A percentile compares a stretch with the other conserved stretches of the same genome.
phyloP scores from a whole-genome alignment of 2,329 filamentous ascomycete species.

The Epichloe gansuensis region DNA sequence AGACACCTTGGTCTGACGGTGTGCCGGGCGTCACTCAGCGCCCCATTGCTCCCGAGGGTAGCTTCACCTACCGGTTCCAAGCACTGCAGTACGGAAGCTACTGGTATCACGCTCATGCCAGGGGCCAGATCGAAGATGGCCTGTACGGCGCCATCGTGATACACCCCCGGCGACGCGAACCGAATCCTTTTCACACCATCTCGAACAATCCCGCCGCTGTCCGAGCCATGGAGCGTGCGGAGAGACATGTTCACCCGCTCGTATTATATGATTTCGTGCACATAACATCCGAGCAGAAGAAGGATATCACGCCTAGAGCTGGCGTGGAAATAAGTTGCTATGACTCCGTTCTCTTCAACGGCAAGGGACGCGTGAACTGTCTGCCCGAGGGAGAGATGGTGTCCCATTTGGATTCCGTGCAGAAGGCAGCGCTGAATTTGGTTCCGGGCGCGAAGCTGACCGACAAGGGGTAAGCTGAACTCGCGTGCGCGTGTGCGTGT shows the following conservation, averaged over 20 bases:
- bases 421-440: constrained; percentile 17
- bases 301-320: constrained; percentile 29
- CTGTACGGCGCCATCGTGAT: constrained; percentile 44
- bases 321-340: constrained; percentile 41
- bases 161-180: constrained; percentile 17
- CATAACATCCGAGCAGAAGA: constrained; percentile 35
- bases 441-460: constrained; percentile 23
- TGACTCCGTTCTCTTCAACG: constrained; percentile 49
- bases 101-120: constrained; percentile 48
- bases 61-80: constrained; percentile 36
- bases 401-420: constrained; percentile 19
- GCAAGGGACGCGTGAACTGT: constrained; percentile 44
- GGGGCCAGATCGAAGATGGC: constrained; percentile 46
- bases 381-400: constrained; percentile 30
- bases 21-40: constrained; percentile 43
- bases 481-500: no score
- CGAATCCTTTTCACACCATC: constrained; percentile 38
- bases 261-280: constrained; percentile 45
- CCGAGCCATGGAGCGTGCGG: constrained; percentile 35
- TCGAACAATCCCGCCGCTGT: constrained; percentile 20
- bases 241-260: constrained; percentile 31
- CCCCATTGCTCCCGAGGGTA: constrained; percentile 31
- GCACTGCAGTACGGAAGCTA: constrained; percentile 44
- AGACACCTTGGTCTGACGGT: constrained; percentile 48
- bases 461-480: constrained; percentile 24